Base-by-base conservation (phyloP, 208 protist species). In the Angomonas ambiguus region DNA sequence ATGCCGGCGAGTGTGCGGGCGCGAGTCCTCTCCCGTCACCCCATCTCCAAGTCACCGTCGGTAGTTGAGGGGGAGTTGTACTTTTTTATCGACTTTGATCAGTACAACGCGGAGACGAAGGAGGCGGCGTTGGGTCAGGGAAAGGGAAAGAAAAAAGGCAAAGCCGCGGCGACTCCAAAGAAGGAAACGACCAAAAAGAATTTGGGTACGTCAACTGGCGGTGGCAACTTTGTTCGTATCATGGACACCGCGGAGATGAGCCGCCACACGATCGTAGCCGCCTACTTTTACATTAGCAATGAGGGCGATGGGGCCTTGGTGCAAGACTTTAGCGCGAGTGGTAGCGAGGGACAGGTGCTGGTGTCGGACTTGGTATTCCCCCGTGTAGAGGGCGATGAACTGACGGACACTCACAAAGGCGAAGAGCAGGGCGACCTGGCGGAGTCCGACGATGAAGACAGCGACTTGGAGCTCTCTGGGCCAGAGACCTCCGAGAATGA, bases 41-140 rank as follows among this genome's bases (percentile, higher is more conserved):
- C 35, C 3, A 48, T 20, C 24, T 60, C 56, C 11, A 41, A 42
- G 20, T 53, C 42, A 11, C 70, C 70, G 4, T 32, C 49, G 4
- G 61, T 45, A 16, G 58, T 75, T 27, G 63, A 75, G 58, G 70
- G 70, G 20, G 65, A 69, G 64, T 64, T 75, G 20, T 64, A 65
- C 57, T 75, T 69, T 38, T 32, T 34, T 16, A 22, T 74, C 41
- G 56, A 35, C 30, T 18, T 3, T 5, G 31, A 28, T 18, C 13
- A 25, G 30, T 35, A 22, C 30, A 8, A 28, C n/a, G 5, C 16
- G 31, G 28, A 62, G 56, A 4, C 51, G 65, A 32, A 0, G 20
- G 33, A 10, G 27, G 42, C 6, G 56, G 18, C 48, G 18, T 10
- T 16, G 34, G 34, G 2, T 3, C 53, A 27, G 22, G 16, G 0